Base-by-base conservation (phyloP, 306 rosid genomes). In the Sphenostylis stenocarpa region DNA sequence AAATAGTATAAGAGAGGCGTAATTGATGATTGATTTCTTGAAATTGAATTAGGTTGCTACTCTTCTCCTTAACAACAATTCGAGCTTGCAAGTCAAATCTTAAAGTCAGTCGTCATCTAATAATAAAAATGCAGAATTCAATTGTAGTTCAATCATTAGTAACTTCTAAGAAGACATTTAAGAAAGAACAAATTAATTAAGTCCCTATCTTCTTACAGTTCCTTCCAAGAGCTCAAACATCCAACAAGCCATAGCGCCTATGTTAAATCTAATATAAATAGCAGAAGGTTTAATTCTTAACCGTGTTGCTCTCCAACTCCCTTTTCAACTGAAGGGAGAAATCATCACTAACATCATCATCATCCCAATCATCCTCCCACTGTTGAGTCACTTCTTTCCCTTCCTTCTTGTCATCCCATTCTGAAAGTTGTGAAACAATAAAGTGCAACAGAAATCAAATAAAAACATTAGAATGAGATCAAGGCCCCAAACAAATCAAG, bases 311-410 rank as follows among this genome's bases (percentile, higher is more conserved):
- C 85, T 91, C 98, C 80, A 94, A 77, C 78, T 94, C 98, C 85
- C 84, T 86, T 86, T 86, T 88, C 64, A 94, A 82, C 86, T 91
- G 98, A 77, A 91, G 84, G 41, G 98, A 94, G 84, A 94, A 94
- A 81, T 94, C 98, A 53, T 94, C 98, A 5, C 89, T 91, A 63
- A 94, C 97, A 33, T 94, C 98, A 1, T 94, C 96, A 62, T 91
- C 97, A 55, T 94, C 98, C 98, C 98, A 94, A 53, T 94, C 98
- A 76, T 94, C 97, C 81, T 94, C 97, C 98, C 98, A 94, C 83
- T 94, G 97, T 67, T 91, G 98, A 6, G 85, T 80, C 73, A 86
- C 86, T 76, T 94, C 97, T 49, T 87, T 91, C n/a, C 90, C 96
- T 80, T 87, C 98, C 81, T 93, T 97, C 66, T 82, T 85, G 72